Evolutionary conservation across 331 rosid genomes (phyloP).

Genomic region (Quercus lobata): DNA sequence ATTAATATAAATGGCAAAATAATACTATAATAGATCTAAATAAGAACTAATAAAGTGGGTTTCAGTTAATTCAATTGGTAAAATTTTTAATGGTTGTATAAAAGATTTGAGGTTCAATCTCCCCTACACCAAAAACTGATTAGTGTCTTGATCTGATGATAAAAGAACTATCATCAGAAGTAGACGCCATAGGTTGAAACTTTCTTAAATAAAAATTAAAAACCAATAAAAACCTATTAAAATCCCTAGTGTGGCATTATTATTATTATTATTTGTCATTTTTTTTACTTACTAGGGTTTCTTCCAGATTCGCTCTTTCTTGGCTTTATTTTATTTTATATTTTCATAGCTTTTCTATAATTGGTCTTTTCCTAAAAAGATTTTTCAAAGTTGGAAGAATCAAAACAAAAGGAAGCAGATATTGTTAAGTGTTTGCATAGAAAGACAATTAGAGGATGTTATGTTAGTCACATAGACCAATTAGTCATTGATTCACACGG

Average conservation of each 20-base stretch:
- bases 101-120: accelerated
- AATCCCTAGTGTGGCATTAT: too few species aligned
- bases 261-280: background rate
- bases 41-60: too few species aligned
- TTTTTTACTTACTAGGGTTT: constrained; percentile 18
- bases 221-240: too few species aligned
- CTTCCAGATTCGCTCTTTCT: constrained; percentile 11
- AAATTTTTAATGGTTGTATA: too few species aligned
- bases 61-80: too few species aligned
- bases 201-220: too few species aligned
- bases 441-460: too few species aligned
- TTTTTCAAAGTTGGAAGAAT: constrained; percentile 21
- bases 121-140: accelerated
- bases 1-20: background rate
- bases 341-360: too few species aligned
- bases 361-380: background rate
- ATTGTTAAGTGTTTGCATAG: too few species aligned
- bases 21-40: accelerated
- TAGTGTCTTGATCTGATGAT: too few species aligned
- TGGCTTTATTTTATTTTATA: background rate
- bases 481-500: constrained; percentile 38
- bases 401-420: constrained; percentile 3
- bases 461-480: background rate
- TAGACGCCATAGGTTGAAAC: accelerated
- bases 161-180: accelerated